phyloP scores from a whole-genome alignment of 2,329 filamentous ascomycete species.

The Epichloe bromicola region DNA sequence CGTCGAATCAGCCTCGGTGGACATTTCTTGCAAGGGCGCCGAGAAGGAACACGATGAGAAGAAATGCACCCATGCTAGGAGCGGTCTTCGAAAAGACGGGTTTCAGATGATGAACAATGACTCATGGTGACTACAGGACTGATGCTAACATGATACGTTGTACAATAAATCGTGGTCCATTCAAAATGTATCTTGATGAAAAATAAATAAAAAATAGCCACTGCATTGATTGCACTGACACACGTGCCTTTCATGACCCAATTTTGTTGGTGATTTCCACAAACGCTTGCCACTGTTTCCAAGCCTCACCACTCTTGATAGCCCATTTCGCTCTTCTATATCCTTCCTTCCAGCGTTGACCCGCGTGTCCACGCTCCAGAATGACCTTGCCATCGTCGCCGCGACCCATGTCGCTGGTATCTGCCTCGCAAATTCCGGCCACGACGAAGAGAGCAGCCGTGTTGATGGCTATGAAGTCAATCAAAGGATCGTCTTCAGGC shows the following conservation, averaged over 20 bases:
- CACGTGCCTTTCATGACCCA: slow-evolving; percentile 6
- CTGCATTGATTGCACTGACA: background rate
- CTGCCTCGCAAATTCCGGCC: slow-evolving; percentile 74
- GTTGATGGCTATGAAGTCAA: slow-evolving; percentile 92
- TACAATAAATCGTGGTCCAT: background rate
- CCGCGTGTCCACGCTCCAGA: slow-evolving; percentile 69
- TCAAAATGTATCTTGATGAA: background rate
- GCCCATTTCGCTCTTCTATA: slow-evolving; percentile 79
- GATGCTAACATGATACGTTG: no score
- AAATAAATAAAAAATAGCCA: background rate
- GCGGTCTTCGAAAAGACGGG: background rate
- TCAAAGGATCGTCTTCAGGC: slow-evolving; percentile 63
- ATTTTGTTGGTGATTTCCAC: slow-evolving; percentile 64
- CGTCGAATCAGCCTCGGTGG: slow-evolving; percentile 3
- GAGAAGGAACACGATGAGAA: background rate
- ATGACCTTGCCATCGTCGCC: slow-evolving; percentile 74
- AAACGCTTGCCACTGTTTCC: slow-evolving; percentile 70
- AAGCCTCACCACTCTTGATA: slow-evolving; percentile 74
- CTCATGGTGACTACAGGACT: background rate
- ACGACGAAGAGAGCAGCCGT: slow-evolving; percentile 78
- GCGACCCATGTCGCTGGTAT: slow-evolving; percentile 64
- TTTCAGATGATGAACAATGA: background rate
- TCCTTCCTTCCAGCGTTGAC: slow-evolving; percentile 89
- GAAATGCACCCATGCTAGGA: background rate
- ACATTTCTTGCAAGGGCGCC: background rate